phyloP scores from a whole-genome alignment of 176 grass and related monocot species.

The Eragrostis nindensis region DNA sequence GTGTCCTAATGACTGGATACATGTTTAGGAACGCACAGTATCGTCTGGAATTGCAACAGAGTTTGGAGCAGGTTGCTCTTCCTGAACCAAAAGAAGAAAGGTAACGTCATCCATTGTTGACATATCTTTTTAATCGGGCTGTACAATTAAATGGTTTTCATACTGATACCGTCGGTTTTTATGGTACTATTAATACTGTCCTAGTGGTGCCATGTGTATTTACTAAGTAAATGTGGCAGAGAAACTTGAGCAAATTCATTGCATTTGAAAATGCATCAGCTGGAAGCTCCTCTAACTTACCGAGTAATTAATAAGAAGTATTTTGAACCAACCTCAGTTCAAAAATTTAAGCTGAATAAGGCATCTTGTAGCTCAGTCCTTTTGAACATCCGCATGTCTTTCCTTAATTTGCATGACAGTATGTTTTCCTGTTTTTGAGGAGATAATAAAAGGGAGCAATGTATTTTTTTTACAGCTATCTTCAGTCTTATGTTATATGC shows the following conservation, averaged over 20 bases:
- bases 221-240: constrained; percentile 25
- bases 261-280: not conserved
- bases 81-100: constrained; percentile 69
- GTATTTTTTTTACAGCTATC: not conserved
- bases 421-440: not conserved
- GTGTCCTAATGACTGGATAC: constrained; percentile 96
- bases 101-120: constrained; percentile 33
- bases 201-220: not conserved
- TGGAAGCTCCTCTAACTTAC: constrained; percentile 11
- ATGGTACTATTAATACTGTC: not conserved
- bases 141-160: not conserved
- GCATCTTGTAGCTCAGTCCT: not conserved
- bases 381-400: not conserved
- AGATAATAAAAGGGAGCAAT: not conserved
- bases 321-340: not conserved
- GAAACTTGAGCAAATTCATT: not conserved
- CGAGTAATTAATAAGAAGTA: not conserved
- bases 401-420: constrained; percentile 5
- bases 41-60: constrained; percentile 82
- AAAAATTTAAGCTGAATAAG: constrained; percentile 12
- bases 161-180: not conserved
- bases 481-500: not conserved
- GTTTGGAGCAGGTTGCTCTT: constrained; percentile 86
- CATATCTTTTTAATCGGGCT: not conserved
- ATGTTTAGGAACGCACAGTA: constrained; percentile 98